Evolutionary conservation across 352 stramenopile species (phyloP).

Genomic region (Phytophthora foliorum): DNA sequence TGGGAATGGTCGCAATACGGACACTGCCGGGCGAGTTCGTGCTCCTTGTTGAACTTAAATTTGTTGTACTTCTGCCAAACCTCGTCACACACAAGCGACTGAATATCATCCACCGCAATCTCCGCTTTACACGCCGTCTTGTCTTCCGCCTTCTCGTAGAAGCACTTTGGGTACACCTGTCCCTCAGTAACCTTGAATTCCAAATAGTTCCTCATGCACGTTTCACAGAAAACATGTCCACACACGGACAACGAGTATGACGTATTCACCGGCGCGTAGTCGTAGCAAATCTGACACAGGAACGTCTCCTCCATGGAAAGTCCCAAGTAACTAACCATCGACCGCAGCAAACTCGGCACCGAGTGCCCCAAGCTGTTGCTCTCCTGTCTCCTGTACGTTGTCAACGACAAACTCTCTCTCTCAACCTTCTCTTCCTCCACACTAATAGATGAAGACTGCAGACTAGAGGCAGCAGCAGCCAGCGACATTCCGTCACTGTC

Average conservation of each 20-base stretch:
- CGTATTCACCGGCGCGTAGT: constrained; percentile 53
- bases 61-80: constrained; percentile 82
- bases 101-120: constrained; percentile 59
- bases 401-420: constrained; percentile 10
- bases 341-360: constrained; percentile 62
- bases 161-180: constrained; percentile 82
- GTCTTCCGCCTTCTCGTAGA: constrained; percentile 50
- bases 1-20: constrained; percentile 69
- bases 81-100: constrained; percentile 50
- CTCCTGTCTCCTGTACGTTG: constrained; percentile 30
- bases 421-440: constrained; percentile 20
- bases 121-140: constrained; percentile 48
- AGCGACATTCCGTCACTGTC: constrained; percentile 18
- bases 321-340: constrained; percentile 60
- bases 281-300: constrained; percentile 83
- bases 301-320: constrained; percentile 78
- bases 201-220: constrained; percentile 72
- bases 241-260: constrained; percentile 56
- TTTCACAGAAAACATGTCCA: constrained; percentile 65
- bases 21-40: constrained; percentile 69
- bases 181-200: constrained; percentile 79
- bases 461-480: constrained; percentile 29
- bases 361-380: constrained; percentile 43
- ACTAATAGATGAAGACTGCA: constrained; percentile 7
- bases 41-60: constrained; percentile 89